These are phyloP conservation scores for Diatrype stigma DNA, from an alignment of 2,329 filamentous ascomycete species.

Conservation along the genomic window DNA sequence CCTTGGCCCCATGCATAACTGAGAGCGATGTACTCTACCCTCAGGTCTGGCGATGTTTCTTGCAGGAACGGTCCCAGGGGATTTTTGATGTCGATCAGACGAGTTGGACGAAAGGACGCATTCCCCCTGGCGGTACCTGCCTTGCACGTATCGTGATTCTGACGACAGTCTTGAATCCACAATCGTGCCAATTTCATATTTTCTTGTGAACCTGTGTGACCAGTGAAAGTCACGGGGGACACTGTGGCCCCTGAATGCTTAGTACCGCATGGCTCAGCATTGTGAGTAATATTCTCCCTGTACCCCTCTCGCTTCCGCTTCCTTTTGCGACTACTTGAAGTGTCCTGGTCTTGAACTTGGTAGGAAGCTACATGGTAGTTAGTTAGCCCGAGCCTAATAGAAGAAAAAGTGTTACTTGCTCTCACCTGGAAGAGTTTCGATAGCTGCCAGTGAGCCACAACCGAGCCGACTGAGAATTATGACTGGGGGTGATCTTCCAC, in stretches of 20 bases:
- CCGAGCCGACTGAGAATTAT: slow-evolving; percentile 5
- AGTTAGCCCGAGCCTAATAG: background rate
- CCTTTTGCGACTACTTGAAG: background rate
- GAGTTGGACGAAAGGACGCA: slow-evolving; percentile 1
- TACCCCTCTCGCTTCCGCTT: background rate
- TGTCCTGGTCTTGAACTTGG: background rate
- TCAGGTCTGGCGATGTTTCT: background rate
- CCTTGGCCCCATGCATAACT: slow-evolving; percentile 11
- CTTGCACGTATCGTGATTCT: slow-evolving; percentile 7
- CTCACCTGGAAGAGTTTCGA: slow-evolving; percentile 4
- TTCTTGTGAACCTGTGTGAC: slow-evolving; percentile 5
- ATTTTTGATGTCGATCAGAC: slow-evolving; percentile 6
- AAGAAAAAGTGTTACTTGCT: background rate
- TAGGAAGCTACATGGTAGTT: background rate
- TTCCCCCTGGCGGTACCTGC: slow-evolving; percentile 1
- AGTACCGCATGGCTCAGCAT: background rate
- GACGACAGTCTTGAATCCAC: slow-evolving; percentile 9
- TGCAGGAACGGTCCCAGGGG: slow-evolving; percentile 5
- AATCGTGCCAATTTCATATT: slow-evolving; percentile 6
- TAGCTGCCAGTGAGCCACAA: background rate
- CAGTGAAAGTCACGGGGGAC: background rate
- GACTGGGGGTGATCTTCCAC: background rate
- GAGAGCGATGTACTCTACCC: slow-evolving; percentile 4
- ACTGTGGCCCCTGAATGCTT: background rate
- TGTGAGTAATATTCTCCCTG: background rate